Evolutionary conservation across 1,284 basidiomycete species (phyloP), one percentile per base, ranked within the genome.

Genomic region (Ustilago xerochloae): DNA sequence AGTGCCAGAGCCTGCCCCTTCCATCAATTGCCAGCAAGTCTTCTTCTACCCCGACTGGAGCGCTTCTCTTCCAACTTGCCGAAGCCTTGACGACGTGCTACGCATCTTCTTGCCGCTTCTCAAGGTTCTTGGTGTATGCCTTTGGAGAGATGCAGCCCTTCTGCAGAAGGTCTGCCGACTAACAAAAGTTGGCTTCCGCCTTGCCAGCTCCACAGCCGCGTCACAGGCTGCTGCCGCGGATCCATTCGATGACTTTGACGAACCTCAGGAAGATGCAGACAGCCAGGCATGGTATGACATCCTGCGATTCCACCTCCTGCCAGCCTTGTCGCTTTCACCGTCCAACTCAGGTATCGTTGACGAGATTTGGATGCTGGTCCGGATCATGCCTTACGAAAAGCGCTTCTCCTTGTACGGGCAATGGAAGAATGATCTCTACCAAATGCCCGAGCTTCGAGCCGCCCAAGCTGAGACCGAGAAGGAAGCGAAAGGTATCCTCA

Each of bases 331-430:
- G 28, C 88, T 97, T 48, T 91, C 94, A 54, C 89, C 90, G 39
- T 90, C 73, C 26, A 74, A 91, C 32, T 93, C 94, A 78, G 92
- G 92, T 13, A 62, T 84, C 13, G 61, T 81, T 10, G 67, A 75
- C 48, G 82, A 83, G 67, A 54, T 83, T 4, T 84, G 82, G 82
- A 62, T 57, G 67, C 89, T 97, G 46, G 88, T 99, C 49, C 87
- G 89, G 39, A 89, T 89, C 66, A 92, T 92, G 82, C 90, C 92
- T 48, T 91, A 90, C 60, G 89, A 90, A 7, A 87, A 89, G 46
- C 92, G 97, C 3, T 98, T 93, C 89, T 89, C 88, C 36, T 86
- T 99, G 28, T 97, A 99, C 80, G 97, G 95, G 49, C 95, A 99
- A 86, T 98, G 96, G 97, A 92, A 92, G 85, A 88, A 90, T 56